phyloP scores from a whole-genome alignment of 306 rosid species.

The Rosa persica region DNA sequence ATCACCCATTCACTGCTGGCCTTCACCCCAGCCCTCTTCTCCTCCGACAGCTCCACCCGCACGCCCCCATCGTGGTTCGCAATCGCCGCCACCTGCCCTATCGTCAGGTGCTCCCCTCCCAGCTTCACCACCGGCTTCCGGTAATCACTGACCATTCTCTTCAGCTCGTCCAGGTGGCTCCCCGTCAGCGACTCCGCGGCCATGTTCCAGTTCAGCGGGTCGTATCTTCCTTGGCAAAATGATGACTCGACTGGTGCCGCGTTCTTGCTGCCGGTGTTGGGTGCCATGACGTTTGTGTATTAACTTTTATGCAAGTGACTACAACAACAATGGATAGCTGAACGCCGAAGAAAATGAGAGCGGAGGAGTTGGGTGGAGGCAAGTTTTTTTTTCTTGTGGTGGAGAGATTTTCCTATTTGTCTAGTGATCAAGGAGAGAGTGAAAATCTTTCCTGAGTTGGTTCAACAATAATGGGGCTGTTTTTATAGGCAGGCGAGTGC shows the following conservation, averaged over 20 bases:
- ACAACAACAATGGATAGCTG: too few species aligned
- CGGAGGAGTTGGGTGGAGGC: too few species aligned
- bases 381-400: too few species aligned
- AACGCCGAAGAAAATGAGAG: too few species aligned
- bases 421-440: constrained; percentile 3
- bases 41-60: constrained; percentile 55
- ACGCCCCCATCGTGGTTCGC: constrained; percentile 24
- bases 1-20: constrained; percentile 91
- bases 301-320: too few species aligned
- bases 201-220: constrained; percentile 66
- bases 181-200: constrained; percentile 65
- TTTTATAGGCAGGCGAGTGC: constrained; percentile 41
- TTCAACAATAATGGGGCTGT: constrained; percentile 8
- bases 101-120: constrained; percentile 57
- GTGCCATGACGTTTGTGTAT: neutral
- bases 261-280: neutral
- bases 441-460: constrained; percentile 40
- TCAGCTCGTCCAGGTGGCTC: constrained; percentile 78
- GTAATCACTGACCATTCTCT: constrained; percentile 70
- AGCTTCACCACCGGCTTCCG: constrained; percentile 53
- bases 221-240: constrained; percentile 27
- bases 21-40: constrained; percentile 52
- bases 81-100: constrained; percentile 75
- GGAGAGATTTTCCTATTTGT: neutral
- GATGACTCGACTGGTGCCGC: constrained; percentile 17